A percentile compares a stretch with the other conserved stretches of the same genome.
Conservation (phyloP, 768 basidiomycete genomes). For the Cubamyces lactineus region DNA sequence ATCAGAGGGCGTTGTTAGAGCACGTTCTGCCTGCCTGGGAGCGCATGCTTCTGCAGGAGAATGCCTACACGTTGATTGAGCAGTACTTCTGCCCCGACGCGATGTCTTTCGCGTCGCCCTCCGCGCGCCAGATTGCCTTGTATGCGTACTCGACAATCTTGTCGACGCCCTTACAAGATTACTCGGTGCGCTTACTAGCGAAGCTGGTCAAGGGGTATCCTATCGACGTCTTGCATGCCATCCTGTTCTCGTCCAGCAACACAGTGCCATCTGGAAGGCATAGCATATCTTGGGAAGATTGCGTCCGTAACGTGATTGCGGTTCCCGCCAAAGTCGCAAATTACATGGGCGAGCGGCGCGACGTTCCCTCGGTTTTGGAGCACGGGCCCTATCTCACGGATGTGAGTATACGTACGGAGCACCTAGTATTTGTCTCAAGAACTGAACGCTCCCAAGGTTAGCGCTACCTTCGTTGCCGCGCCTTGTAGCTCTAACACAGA, state of each 20-base stretch:
- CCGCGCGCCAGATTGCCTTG: slow-evolving; percentile 57
- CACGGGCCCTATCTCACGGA: slow-evolving; percentile 58
- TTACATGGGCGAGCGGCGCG: slow-evolving; percentile 48
- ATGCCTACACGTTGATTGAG: slow-evolving; percentile 49
- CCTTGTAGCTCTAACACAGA: slow-evolving; percentile 9
- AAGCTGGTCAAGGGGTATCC: slow-evolving; percentile 65
- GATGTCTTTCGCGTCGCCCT: slow-evolving; percentile 52
- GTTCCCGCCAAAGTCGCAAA: slow-evolving; percentile 85
- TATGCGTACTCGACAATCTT: slow-evolving; percentile 69
- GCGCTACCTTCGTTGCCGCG: slow-evolving; percentile 20
- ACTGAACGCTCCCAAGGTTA: slow-evolving; percentile 44
- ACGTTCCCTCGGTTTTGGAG: slow-evolving; percentile 53
- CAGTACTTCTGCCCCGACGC: slow-evolving; percentile 77
- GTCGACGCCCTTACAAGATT: slow-evolving; percentile 49
- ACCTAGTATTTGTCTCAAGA: slow-evolving; percentile 51
- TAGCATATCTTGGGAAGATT: slow-evolving; percentile 72
- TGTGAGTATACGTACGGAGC: slow-evolving; percentile 56
- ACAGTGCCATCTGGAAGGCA: slow-evolving; percentile 29
- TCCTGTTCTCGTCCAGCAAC: slow-evolving; percentile 44
- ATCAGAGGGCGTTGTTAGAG: slow-evolving; percentile 70
- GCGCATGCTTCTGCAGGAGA: slow-evolving; percentile 50
- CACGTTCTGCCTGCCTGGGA: slow-evolving; percentile 75
- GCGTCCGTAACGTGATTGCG: slow-evolving; percentile 61
- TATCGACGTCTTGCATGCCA: slow-evolving; percentile 64
- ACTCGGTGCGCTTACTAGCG: slow-evolving; percentile 55